A percentile compares a stretch with the other conserved stretches of the same genome.
These are phyloP conservation scores for Spongospora subterranea DNA, from an alignment of 208 protist genomes.

Conservation along the genomic window DNA sequence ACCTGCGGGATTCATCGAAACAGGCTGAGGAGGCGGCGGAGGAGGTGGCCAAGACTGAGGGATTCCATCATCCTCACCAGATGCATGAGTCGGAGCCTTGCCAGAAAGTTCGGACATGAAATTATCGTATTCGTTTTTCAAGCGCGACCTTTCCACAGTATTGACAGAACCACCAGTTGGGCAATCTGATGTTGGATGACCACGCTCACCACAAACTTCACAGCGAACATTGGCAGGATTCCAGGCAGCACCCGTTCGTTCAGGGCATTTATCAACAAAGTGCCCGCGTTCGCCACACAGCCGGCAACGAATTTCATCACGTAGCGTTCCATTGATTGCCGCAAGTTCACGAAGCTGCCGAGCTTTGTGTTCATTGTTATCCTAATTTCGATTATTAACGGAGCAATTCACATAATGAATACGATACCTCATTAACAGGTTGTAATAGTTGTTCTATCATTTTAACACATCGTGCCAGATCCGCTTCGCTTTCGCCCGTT, in stretches of 20 bases:
- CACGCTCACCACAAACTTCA: slow-evolving; percentile 52
- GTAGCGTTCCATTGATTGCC: slow-evolving; percentile 77
- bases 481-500: slow-evolving; percentile 71
- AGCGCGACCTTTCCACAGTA: slow-evolving; percentile 17
- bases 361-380: slow-evolving; percentile 78
- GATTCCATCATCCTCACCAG: no score
- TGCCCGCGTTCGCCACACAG: slow-evolving; percentile 65
- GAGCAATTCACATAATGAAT: no score
- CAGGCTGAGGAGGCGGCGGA: background rate
- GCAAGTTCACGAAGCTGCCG: slow-evolving; percentile 80
- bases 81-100: background rate
- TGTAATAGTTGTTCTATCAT: slow-evolving; percentile 75
- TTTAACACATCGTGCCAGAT: slow-evolving; percentile 69
- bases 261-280: slow-evolving; percentile 58
- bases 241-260: slow-evolving; percentile 58
- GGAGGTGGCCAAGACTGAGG: background rate
- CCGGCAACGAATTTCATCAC: slow-evolving; percentile 75
- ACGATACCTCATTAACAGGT: slow-evolving; percentile 76
- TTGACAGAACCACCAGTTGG: slow-evolving; percentile 47
- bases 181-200: slow-evolving; percentile 58
- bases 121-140: slow-evolving; percentile 54
- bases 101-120: slow-evolving; percentile 59
- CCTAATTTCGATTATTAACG: no score
- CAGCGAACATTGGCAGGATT: slow-evolving; percentile 60
- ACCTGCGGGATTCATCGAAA: no score